Evolutionary conservation across 805 yeast genomes (phyloP), one percentile per base, ranked within the genome.

Genomic region (Saccharomycopsis amapae): DNA sequence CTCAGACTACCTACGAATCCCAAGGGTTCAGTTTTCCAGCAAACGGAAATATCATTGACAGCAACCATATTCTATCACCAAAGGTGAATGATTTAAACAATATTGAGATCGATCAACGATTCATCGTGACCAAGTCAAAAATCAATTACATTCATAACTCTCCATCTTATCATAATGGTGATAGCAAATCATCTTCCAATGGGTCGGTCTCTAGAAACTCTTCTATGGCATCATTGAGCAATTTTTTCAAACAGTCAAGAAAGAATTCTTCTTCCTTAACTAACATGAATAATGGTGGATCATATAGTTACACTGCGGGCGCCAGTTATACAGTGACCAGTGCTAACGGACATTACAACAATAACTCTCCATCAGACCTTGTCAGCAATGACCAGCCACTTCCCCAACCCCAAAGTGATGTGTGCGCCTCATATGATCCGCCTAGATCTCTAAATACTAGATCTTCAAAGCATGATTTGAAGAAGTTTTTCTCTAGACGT

Each of bases 201-300:
- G 32, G 59, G 47, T 55, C 53, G 2, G 63, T 73, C 9, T 66
- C 83, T 2, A 72, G 83, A 51, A 89, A 83, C 61, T 79, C 84
- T 38, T 82, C 89, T 5, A 82, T 84, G 81, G 88, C 84, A 15
- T 85, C 83, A 59, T 62, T 84, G 56, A 79, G 83, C 57, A 67
- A 87, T 40, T 83, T 84, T 56, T 84, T 84, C 67, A 81, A 77
- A 51, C 71, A 73, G 18, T 37, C 50, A 4, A 43, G 53, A 17
- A 51, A 49, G 22, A 51, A 46, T 38, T 45, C 53, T 23, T 22
- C 37, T 15, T 42, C 25, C 31, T 19, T 22, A 17, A 45, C 19
- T 40, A 38, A 36, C 30, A 24, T 15, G 17, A 13, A 15, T 23
- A 26, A 26, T 26, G 42, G 42, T 9, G 42, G 23, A 5, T n/a